Evolutionary conservation across 106 monocot species (phyloP).

Genomic region (Phalaenopsis aphrodite): DNA sequence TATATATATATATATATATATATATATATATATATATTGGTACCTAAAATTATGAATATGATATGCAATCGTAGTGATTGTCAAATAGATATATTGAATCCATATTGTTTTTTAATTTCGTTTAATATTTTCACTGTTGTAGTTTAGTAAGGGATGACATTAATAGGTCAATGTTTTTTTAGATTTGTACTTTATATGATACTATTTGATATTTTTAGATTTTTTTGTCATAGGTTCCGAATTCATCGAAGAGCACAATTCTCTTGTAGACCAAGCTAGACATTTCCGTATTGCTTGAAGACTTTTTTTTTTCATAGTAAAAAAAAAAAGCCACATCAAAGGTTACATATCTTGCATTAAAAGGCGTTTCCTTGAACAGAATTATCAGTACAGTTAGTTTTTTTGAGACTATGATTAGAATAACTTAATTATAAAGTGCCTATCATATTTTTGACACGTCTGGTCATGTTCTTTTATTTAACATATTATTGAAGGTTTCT

Average conservation of each 20-base stretch:
- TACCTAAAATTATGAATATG: too few species aligned
- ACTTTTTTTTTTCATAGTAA: too few species aligned
- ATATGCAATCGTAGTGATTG: not conserved
- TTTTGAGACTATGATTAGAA: not conserved
- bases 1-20: not conserved
- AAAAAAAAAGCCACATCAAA: too few species aligned
- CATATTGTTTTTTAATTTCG: not conserved
- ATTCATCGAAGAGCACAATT: too few species aligned
- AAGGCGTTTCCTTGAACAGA: not conserved
- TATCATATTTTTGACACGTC: not conserved
- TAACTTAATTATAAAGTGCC: not conserved
- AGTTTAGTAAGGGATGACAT: not conserved
- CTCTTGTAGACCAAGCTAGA: too few species aligned
- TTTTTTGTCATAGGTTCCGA: too few species aligned
- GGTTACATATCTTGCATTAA: not conserved
- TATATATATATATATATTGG: not conserved
- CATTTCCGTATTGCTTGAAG: too few species aligned
- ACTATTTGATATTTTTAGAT: too few species aligned
- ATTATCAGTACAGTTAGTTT: not conserved
- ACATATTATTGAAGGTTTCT: not conserved
- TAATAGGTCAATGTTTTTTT: not conserved
- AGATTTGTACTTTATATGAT: not conserved
- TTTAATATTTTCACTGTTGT: too few species aligned
- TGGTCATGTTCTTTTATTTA: not conserved
- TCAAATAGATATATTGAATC: too few species aligned